A percentile compares a stretch with the other conserved stretches of the same genome.
Evolutionary conservation across 805 yeast species (phyloP).

Genomic region (Ascoidea tarda): DNA sequence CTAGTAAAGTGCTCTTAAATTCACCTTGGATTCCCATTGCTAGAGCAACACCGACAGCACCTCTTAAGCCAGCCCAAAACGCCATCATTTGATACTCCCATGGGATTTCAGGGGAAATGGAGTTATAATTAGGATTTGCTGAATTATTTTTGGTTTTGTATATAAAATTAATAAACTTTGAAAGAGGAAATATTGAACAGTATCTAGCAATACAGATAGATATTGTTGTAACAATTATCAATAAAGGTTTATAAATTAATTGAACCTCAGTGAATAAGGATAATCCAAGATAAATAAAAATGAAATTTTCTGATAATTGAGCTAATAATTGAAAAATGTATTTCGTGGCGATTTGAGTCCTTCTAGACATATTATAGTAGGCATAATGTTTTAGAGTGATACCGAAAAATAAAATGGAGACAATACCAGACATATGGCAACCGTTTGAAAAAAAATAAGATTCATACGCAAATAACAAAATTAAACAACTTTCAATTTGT

Average conservation of each 20-base stretch:
- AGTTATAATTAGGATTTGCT: constrained; percentile 4
- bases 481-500: constrained; percentile 92
- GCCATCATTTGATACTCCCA: constrained; percentile 97
- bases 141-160: constrained; percentile 26
- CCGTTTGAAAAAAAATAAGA: constrained; percentile 97
- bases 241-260: constrained; percentile 82
- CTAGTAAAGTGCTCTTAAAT: constrained; percentile 72
- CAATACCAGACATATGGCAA: constrained; percentile 98
- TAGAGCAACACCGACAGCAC: constrained; percentile 98
- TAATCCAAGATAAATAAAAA: constrained; percentile 87
- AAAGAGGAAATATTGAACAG: constrained; percentile 94
- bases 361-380: constrained; percentile 90
- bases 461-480: constrained; percentile 82
- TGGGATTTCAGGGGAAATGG: constrained; percentile 76
- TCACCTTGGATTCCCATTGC: constrained; percentile 98
- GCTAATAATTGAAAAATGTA: constrained; percentile 90
- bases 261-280: constrained; percentile 94
- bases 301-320: constrained; percentile 90
- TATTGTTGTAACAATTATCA: constrained; percentile 79
- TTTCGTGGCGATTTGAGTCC: constrained; percentile 93
- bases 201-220: constrained; percentile 92
- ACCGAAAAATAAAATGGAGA: constrained; percentile 88
- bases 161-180: constrained; percentile 71
- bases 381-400: constrained; percentile 96
- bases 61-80: constrained; percentile 98